Evolutionary conservation across 192 early-diverging fungal species (phyloP).

Genomic region (Coemansia sp.): DNA sequence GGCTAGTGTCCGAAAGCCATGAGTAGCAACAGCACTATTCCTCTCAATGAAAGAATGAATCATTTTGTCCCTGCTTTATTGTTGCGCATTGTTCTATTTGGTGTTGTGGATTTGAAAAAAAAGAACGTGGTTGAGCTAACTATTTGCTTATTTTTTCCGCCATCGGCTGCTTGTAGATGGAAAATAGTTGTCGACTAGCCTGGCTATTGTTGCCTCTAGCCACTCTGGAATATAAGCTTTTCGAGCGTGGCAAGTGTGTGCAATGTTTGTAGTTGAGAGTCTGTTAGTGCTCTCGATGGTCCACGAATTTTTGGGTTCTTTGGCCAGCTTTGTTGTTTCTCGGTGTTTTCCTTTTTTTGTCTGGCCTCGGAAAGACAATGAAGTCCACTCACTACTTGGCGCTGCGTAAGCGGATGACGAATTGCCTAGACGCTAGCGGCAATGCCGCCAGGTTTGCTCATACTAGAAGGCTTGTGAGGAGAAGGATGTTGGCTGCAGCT

Average conservation of each 20-base stretch:
- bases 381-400: not conserved
- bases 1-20: not conserved
- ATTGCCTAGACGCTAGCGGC: not conserved
- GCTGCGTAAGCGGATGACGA: not conserved
- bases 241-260: not conserved
- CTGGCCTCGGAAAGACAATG: not conserved
- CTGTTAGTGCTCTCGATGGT: not conserved
- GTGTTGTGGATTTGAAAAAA: not conserved
- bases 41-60: not conserved
- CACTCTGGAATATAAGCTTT: constrained; percentile 1
- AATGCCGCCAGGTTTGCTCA: not conserved
- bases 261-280: not conserved
- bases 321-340: not conserved
- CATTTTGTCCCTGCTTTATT: constrained; percentile 3
- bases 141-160: not conserved
- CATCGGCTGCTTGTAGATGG: not conserved
- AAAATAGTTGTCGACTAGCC: not conserved
- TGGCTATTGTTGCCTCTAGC: not conserved
- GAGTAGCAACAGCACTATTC: not conserved
- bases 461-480: not conserved
- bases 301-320: not conserved
- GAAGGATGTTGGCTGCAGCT: not conserved
- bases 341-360: not conserved
- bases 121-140: not conserved
- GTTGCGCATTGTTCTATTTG: not conserved